These are phyloP conservation scores for Sclerotinia glacialis DNA, from an alignment of 2,329 filamentous ascomycete genomes.

Conservation along the genomic window DNA sequence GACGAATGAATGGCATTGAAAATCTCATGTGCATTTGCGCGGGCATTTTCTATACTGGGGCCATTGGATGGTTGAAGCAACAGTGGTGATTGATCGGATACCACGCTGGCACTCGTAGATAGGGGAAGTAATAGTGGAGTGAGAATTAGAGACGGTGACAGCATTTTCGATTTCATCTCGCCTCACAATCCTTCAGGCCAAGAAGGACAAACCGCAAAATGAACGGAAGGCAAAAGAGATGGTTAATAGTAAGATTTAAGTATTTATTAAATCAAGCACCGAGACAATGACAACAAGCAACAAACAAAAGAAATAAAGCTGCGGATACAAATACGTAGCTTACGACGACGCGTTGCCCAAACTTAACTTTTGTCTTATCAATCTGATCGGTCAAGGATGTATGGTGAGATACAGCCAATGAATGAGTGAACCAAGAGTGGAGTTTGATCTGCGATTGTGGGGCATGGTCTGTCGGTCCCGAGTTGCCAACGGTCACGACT, in stretches of 20 bases:
- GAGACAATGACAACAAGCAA: background rate
- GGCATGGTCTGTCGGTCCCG: background rate
- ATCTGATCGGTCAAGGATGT: slow-evolving; percentile 9
- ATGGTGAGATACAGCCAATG: background rate
- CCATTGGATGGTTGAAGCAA: background rate
- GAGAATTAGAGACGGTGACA: background rate
- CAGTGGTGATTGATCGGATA: slow-evolving; percentile 6
- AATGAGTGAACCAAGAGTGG: background rate
- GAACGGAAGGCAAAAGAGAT: background rate
- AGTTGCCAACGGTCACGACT: background rate
- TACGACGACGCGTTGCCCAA: slow-evolving; percentile 4
- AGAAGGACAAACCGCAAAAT: background rate
- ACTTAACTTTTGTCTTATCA: slow-evolving; percentile 16
- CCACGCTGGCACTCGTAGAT: background rate
- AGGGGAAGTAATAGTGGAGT: slow-evolving; percentile 1
- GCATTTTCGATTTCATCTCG: slow-evolving; percentile 4
- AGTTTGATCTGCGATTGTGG: background rate
- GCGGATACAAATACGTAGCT: slow-evolving; percentile 16
- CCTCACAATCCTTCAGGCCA: background rate
- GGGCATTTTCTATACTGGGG: slow-evolving; percentile 21
- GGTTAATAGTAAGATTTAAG: background rate
- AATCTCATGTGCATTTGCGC: slow-evolving; percentile 57
- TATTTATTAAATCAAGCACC: background rate
- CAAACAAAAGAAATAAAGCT: background rate
- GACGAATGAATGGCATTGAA: slow-evolving; percentile 73